phyloP scores from a whole-genome alignment of 495 filamentous ascomycete species.

The Penicillium angulare region DNA sequence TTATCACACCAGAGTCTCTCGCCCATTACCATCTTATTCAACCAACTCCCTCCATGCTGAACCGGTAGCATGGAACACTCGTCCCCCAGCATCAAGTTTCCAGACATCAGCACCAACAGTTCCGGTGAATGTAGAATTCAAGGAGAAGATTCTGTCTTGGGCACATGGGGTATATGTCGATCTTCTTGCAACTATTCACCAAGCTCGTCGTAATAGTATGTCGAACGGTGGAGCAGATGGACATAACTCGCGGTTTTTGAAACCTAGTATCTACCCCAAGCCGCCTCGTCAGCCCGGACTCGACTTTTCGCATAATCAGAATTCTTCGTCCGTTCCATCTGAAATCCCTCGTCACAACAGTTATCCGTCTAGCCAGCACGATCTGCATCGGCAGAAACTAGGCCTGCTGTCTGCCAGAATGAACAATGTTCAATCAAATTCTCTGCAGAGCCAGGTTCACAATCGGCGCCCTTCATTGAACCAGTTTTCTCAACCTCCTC shows the following conservation, averaged over 20 bases:
- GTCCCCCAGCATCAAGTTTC: constrained; percentile 17
- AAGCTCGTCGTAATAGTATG: constrained; percentile 48
- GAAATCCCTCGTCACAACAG: constrained; percentile 42
- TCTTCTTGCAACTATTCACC: constrained; percentile 72
- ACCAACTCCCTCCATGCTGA: constrained; percentile 14
- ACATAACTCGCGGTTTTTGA: constrained; percentile 38
- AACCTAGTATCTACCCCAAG: constrained; percentile 62
- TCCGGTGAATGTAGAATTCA: constrained; percentile 58
- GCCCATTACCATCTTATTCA: constrained; percentile 10
- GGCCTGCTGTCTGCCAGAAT: constrained; percentile 11
- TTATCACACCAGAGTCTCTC: constrained; percentile 33
- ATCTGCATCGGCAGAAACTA: constrained; percentile 24
- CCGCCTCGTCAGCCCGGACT: constrained; percentile 54
- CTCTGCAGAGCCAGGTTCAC: constrained; percentile 15
- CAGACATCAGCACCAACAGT: constrained; percentile 23
- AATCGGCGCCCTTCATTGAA: constrained; percentile 27
- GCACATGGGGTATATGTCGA: constrained; percentile 88
- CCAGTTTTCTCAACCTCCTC: constrained; percentile 25
- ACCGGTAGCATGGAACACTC: constrained; percentile 27
- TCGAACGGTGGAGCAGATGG: constrained; percentile 33
- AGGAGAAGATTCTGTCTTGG: constrained; percentile 78
- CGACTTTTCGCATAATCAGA: constrained; percentile 36
- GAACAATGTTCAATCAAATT: constrained; percentile 10
- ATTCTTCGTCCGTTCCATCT: constrained; percentile 3
- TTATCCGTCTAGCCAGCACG: constrained; percentile 41